Evolutionary conservation across 1,284 basidiomycete genomes (phyloP).

Genomic region (Heterobasidion irregulare): DNA sequence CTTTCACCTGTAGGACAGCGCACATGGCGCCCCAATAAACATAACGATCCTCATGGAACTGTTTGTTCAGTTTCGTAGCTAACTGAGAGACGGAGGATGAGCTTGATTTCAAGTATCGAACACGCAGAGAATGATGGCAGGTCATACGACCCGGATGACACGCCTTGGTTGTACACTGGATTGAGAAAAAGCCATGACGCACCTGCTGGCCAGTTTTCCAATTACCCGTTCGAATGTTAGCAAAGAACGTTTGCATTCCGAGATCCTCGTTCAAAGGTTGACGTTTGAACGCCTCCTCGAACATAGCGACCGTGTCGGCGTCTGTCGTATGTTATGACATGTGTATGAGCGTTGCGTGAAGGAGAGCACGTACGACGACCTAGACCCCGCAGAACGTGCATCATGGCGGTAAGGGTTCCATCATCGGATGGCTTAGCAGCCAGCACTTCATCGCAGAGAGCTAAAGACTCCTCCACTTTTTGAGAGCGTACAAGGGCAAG

Average conservation of each 20-base stretch:
- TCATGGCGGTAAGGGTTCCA: slow-evolving; percentile 67
- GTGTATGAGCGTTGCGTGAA: not conserved
- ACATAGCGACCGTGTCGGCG: slow-evolving; percentile 71
- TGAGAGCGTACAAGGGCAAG: slow-evolving; percentile 74
- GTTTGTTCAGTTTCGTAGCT: slow-evolving; percentile 71
- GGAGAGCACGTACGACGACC: slow-evolving; percentile 56
- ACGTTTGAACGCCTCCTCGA: slow-evolving; percentile 72
- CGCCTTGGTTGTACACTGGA: slow-evolving; percentile 5
- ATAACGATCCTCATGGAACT: slow-evolving; percentile 72
- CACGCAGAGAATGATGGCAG: not conserved
- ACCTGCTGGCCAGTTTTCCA: slow-evolving; percentile 81
- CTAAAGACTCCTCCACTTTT: slow-evolving; percentile 73
- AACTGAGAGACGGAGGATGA: slow-evolving; percentile 29
- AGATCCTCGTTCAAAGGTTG: slow-evolving; percentile 76
- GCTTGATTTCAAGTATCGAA: not conserved
- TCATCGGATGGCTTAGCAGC: slow-evolving; percentile 62
- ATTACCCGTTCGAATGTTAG: slow-evolving; percentile 65
- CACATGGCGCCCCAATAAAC: slow-evolving; percentile 80
- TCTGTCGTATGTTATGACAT: slow-evolving; percentile 30
- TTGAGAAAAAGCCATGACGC: slow-evolving; percentile 16
- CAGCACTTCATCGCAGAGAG: slow-evolving; percentile 74
- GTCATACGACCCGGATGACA: slow-evolving; percentile 6
- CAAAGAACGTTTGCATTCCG: slow-evolving; percentile 75
- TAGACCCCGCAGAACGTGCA: slow-evolving; percentile 69
- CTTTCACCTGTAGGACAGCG: slow-evolving; percentile 63